These are phyloP conservation scores for Mucor indicus DNA, from an alignment of 371 early-diverging fungal species.

Conservation along the genomic window DNA sequence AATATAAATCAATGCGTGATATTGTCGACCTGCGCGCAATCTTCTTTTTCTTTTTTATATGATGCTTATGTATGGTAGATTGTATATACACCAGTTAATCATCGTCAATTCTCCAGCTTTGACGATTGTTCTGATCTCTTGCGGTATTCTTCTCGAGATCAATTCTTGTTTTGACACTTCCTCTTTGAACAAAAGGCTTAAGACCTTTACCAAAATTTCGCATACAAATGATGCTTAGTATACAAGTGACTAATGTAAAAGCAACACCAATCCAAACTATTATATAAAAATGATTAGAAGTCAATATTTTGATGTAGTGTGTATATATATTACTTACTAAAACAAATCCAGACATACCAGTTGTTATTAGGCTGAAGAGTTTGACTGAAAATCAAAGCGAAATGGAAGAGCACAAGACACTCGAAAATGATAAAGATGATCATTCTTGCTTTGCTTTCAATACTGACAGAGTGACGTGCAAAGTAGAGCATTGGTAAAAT, in stretches of 20 bases:
- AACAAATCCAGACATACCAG: conserved; percentile 35
- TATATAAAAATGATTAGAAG: background rate
- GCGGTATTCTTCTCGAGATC: conserved; percentile 5
- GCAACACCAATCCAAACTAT: conserved; percentile 34
- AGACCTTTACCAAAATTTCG: conserved; percentile 43
- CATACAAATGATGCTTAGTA: conserved; percentile 38
- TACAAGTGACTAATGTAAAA: conserved; percentile 20
- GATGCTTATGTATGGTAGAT: no score
- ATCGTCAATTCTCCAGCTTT: conserved; percentile 16
- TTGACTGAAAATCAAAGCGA: conserved; percentile 25
- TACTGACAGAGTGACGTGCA: conserved; percentile 33
- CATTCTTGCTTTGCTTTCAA: conserved; percentile 26
- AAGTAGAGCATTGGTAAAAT: conserved; percentile 45
- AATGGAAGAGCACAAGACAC: conserved; percentile 20
- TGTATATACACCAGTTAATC: no score
- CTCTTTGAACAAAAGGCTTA: conserved; percentile 15
- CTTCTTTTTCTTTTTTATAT: no score
- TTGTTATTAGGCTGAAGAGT: conserved; percentile 26
- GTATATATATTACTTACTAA: conserved; percentile 12
- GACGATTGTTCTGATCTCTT: conserved; percentile 3
- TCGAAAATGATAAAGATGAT: conserved; percentile 20
- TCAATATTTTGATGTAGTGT: background rate
- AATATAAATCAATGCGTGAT: no score
- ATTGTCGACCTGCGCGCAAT: no score
- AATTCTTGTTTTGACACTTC: conserved; percentile 5